Percentiles rank a stretch among this genome's conserved stretches.
phyloP scores from a whole-genome alignment of 345 rosid species.

The Populus alba region DNA sequence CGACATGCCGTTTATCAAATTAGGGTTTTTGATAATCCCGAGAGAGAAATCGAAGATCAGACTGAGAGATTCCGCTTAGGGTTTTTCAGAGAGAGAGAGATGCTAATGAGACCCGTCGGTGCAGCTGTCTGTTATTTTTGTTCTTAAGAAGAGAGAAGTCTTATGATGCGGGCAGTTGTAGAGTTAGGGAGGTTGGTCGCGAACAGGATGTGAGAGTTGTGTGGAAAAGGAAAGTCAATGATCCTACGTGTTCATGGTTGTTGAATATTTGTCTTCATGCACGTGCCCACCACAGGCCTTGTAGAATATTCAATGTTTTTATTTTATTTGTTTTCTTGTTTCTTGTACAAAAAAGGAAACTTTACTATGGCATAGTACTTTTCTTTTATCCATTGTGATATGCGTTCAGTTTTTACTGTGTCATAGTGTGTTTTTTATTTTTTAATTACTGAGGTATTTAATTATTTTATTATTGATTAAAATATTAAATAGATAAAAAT shows the following conservation, averaged over 20 bases:
- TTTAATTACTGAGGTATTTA: no score
- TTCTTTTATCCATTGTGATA: no score
- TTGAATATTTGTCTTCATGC: not conserved
- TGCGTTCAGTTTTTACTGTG: no score
- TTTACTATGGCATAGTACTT: not conserved
- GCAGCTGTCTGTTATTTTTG: not conserved
- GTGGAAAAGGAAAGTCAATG: not conserved
- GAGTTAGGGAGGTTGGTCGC: not conserved
- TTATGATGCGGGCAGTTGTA: not conserved
- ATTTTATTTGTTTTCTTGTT: not conserved
- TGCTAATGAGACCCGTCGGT: not conserved
- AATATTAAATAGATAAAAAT: no score
- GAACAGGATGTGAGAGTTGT: not conserved
- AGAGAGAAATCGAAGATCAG: not conserved
- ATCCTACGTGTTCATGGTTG: not conserved
- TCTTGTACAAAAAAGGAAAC: not conserved
- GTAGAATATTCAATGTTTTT: not conserved
- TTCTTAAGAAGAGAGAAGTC: not conserved
- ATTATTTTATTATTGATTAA: no score
- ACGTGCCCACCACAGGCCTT: not conserved
- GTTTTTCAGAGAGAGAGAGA: not conserved
- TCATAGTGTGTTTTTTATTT: no score
- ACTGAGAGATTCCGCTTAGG: not conserved
- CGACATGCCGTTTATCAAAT: constrained; percentile 46
- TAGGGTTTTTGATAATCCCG: not conserved